phyloP scores from a whole-genome alignment of 352 stramenopile genomes.

The Pythium insidiosum region DNA sequence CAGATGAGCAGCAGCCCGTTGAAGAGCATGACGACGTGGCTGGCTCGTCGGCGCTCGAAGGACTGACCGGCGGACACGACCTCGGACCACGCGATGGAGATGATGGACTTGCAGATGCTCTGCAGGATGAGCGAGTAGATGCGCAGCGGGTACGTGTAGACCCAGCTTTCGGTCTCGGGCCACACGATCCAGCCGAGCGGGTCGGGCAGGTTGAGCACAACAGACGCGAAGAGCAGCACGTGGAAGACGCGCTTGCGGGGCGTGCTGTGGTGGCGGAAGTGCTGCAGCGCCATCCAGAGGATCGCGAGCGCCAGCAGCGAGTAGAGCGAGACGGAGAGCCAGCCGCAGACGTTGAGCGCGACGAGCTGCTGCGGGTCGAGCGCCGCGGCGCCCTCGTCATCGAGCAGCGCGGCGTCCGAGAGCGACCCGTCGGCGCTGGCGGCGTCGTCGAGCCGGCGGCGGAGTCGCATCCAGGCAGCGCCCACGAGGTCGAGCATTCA shows the following conservation, averaged over 20 bases:
- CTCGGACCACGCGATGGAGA: conserved; percentile 73
- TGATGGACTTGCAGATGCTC: conserved; percentile 73
- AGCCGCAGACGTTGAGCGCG: conserved; percentile 44
- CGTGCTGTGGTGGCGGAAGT: conserved; percentile 46
- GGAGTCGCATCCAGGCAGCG: too few species aligned
- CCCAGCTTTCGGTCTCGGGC: conserved; percentile 53
- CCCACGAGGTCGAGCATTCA: too few species aligned
- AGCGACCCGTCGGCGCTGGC: neutral
- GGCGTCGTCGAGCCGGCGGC: too few species aligned
- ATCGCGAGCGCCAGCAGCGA: conserved; percentile 42
- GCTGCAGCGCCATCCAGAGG: conserved; percentile 50
- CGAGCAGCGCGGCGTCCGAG: neutral
- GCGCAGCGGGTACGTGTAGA: conserved; percentile 52
- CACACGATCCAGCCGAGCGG: conserved; percentile 49
- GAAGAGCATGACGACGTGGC: conserved; percentile 42
- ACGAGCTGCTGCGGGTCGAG: conserved; percentile 29
- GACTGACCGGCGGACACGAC: conserved; percentile 72
- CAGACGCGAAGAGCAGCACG: conserved; percentile 50
- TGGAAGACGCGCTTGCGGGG: conserved; percentile 66
- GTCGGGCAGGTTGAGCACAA: conserved; percentile 58
- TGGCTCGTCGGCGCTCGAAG: conserved; percentile 41
- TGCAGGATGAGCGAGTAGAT: conserved; percentile 65
- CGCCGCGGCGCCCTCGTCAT: neutral
- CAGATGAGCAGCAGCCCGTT: conserved; percentile 50
- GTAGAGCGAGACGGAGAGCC: conserved; percentile 57